Percentiles rank a stretch among this genome's conserved stretches.
Conservation (phyloP, 176 grass and related monocot genomes). For the Saccharum officinarum region DNA sequence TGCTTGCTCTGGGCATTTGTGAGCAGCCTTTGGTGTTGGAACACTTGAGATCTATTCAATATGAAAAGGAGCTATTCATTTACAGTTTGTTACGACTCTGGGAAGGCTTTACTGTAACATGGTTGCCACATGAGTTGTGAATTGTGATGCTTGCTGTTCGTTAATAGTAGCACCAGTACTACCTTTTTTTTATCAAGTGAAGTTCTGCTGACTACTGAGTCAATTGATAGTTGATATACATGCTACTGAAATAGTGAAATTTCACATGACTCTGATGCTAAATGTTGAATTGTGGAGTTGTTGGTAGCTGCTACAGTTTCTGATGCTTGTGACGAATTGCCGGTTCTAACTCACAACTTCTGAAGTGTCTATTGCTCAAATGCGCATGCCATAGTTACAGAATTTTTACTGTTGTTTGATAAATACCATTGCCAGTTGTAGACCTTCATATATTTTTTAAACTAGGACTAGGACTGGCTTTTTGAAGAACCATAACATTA, state of each 20-base stretch:
- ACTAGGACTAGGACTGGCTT: background rate
- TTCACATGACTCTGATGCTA: background rate
- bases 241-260: background rate
- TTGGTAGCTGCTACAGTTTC: background rate
- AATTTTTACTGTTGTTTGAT: background rate
- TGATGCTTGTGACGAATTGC: background rate
- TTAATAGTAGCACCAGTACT: background rate
- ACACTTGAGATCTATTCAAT: constrained; percentile 33
- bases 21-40: constrained; percentile 37
- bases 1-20: constrained; percentile 40
- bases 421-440: background rate
- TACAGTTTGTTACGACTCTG: constrained; percentile 4
- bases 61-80: constrained; percentile 31
- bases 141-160: background rate
- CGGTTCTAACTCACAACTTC: background rate
- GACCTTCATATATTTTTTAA: background rate
- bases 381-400: background rate
- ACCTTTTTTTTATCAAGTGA: background rate
- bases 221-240: background rate
- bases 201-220: background rate
- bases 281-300: background rate
- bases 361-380: no score
- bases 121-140: background rate
- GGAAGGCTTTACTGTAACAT: background rate
- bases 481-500: background rate